Evolutionary conservation across 768 basidiomycete genomes (phyloP), one percentile per base, ranked within the genome.

Genomic region (Leccinellum luteum): DNA sequence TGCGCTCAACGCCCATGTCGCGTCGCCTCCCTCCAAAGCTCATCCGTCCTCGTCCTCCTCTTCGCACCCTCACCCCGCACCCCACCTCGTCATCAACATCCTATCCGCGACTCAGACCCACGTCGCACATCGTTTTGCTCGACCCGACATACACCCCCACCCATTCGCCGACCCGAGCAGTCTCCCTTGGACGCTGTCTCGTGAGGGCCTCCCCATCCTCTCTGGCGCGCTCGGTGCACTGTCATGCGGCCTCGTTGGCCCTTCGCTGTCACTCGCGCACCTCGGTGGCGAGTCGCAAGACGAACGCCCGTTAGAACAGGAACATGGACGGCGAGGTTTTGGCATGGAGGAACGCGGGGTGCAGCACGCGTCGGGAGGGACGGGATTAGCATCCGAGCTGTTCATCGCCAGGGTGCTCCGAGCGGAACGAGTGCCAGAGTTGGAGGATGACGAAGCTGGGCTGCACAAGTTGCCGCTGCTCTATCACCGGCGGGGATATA

Each of bases 351-450:
- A 23, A 17, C 15, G 34, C 34, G 59, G 64, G 23, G 64, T 59
- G 1, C 52, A 58, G 47, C 58, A 61, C 43, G 58, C 48, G 27
- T 70, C 70, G 60, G 65, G 66, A 25, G 69, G 61, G 54, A 66
- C 68, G 12, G 78, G 75, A 7, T 66, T 75, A 51, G 76, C 68
- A 64, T 89, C 86, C 38, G 87, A 93, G 75, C 73, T 95, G 43
- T 94, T 92, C 72, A 84, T 95, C 60, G 92, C 90, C 14, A 76
- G 79, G n/a, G 92, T 95, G 12, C 72, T 84, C 30, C 73, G 84
- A 27, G 86, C 94, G 44, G 78, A 81, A 59, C 77, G 79, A 61
- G 72, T 72, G 0, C 64, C 64, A 47, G 43, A 53, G 8, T 64
- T 60, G 43, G 69, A 65, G 45, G 70, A 58, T 17, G 55, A 48